Base-by-base conservation (phyloP, 2,329 filamentous ascomycete genomes). In the Zalaria obscura region DNA sequence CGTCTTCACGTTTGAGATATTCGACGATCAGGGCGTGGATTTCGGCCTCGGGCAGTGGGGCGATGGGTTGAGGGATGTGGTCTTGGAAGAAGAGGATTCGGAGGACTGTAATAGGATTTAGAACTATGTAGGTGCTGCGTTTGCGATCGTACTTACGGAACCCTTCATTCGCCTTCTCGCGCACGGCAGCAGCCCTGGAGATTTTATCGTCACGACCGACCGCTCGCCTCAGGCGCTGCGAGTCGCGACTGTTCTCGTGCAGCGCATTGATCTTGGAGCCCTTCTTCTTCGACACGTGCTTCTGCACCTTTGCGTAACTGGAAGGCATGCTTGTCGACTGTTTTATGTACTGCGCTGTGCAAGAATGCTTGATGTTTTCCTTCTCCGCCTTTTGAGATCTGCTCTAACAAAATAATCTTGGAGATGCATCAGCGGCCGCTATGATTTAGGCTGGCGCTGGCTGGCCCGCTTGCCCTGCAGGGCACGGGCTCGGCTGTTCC, bases 221-320 rank as follows among this genome's bases (percentile, higher is more conserved):
- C 18, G 91, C 91, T 53, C 79, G 75, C 58, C 86, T 81, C 48
- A 96, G 68, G 40, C 85, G 76, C 55, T 81, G 76, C 3, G 87
- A 83, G 67, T 96, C 85, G 50, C 91, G 74, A 46, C 87, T 94
- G 59, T 86, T 86, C 61, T 87, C 82, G 56, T 96, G 89, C 25
- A 96, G 71, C 8, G 80, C 72, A 27, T 80, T 78, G 37, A 85
- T 72, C 33, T 78, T 76, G 18, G 78, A 77, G 49, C 78, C 76
- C 50, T 82, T 78, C 73, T 94, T 95, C 68, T 93, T 94, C 29
- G 78, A 69, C 49, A 96, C 89, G 49, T 86, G 78, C 66, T 96
- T 96, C 48, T 83, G 76, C 18, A 91, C 83, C 59, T 95, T 96
- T 48, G 76, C 67, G 5, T 95, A 65, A 56, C 78, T 81, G 47